Base-by-base conservation (phyloP, 208 protist genomes). In the Leishmania amazonensis region DNA sequence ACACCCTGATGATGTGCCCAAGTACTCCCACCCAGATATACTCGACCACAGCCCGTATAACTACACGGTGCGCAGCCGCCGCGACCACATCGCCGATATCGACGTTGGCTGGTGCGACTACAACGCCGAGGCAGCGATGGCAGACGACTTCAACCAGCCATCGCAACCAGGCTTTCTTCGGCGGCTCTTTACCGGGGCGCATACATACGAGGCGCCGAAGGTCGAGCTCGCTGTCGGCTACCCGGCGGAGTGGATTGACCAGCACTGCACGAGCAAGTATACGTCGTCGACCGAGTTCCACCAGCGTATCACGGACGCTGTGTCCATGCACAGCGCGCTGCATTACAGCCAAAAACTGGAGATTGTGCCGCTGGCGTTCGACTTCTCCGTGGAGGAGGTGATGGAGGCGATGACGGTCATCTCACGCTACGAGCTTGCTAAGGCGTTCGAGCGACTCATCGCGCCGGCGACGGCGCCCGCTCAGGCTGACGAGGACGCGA, bases 211-310 rank as follows among this genome's bases (percentile, higher is more conserved):
- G 53, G 85, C 77, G 9, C 94, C 88, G 64, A 90, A 89, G 58
- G 90, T 96, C 38, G 94, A 94, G 85, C 84, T 97, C 5, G 89
- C 91, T 31, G 89, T 97, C 4, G 94, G 94, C 70, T 97, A 96
- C 81, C 94, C 94, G 5, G 89, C 90, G 0, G 92, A 97, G 84
- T 97, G 94, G 94, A 93, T 97, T 70, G 90, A 95, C 76, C 51
- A 64, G 24, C 88, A 92, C 79, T 93, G 88, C 83, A 76, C 64
- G 38, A 84, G 87, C 67, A 88, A 86, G 79, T 89, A 95, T 76
- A 79, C 87, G 70, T 90, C 87, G 78, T 78, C 89, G 40, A 83
- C 88, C 38, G 91, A 91, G 75, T 97, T 97, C 83, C 90, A 92
- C 80, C 80, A 86, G 62, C 87, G 88, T 42, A 87, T 97, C 73